Conservation (phyloP, 441 rosid genomes). For the Geranium incanum region DNA sequence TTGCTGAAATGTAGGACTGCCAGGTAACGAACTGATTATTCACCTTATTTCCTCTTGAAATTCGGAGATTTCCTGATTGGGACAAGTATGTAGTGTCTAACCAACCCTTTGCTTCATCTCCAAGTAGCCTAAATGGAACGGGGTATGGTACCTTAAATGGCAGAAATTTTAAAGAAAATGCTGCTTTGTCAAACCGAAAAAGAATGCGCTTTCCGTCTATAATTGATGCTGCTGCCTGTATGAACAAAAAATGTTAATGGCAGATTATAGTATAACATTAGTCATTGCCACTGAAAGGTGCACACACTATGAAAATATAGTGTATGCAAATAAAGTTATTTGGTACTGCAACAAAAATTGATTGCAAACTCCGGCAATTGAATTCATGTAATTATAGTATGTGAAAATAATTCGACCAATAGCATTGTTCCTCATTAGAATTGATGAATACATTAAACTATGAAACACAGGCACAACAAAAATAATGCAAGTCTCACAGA, state of each 20-base stretch:
- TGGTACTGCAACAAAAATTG: too few species aligned
- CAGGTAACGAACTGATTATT: slow-evolving; percentile 14
- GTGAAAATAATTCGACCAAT: too few species aligned
- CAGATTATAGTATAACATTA: background rate
- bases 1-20: background rate
- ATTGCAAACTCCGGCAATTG: too few species aligned
- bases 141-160: slow-evolving; percentile 94
- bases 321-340: background rate
- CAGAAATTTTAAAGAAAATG: slow-evolving; percentile 64
- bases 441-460: too few species aligned
- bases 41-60: slow-evolving; percentile 95
- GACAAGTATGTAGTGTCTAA: slow-evolving; percentile 77
- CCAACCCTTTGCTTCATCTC: slow-evolving; percentile 97
- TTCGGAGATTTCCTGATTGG: slow-evolving; percentile 72
- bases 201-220: slow-evolving; percentile 58
- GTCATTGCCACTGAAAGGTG: background rate
- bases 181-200: slow-evolving; percentile 70
- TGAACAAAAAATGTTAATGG: background rate
- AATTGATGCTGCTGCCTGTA: slow-evolving; percentile 70
- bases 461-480: too few species aligned
- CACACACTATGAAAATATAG: background rate
- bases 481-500: too few species aligned
- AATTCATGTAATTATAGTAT: too few species aligned
- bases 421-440: too few species aligned
- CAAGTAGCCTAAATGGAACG: slow-evolving; percentile 87